Conservation (phyloP, 2,329 filamentous ascomycete genomes). For the Sporothrix pseudoabietina region DNA sequence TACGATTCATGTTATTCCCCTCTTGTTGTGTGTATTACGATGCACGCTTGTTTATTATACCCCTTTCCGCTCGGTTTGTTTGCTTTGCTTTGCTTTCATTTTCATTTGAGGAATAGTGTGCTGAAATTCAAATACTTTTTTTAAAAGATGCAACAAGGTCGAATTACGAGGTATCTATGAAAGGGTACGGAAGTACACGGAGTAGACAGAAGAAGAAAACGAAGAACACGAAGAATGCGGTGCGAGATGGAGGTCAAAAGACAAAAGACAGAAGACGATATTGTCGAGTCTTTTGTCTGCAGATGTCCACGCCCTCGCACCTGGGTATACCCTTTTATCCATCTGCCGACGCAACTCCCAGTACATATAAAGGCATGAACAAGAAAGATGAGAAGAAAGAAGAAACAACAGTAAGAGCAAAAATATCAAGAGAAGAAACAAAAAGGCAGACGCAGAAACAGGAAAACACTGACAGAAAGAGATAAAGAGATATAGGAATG, state of each 20-base stretch:
- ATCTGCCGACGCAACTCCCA: slow-evolving; percentile 7
- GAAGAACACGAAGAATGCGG: slow-evolving; percentile 5
- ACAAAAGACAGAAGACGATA: too few species aligned
- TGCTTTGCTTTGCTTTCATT: background rate
- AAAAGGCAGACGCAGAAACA: background rate
- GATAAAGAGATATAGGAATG: slow-evolving; percentile 18
- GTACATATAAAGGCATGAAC: slow-evolving; percentile 17
- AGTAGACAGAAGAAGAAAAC: slow-evolving; percentile 18
- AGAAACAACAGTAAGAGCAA: slow-evolving; percentile 1
- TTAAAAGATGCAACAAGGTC: slow-evolving; percentile 23
- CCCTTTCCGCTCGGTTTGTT: background rate
- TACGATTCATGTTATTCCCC: background rate
- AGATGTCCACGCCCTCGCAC: background rate
- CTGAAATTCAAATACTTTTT: slow-evolving; percentile 9
- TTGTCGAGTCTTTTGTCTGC: too few species aligned
- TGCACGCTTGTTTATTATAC: background rate
- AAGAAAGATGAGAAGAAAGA: slow-evolving; percentile 3
- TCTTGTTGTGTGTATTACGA: background rate
- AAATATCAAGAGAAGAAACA: slow-evolving; percentile 11
- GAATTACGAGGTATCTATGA: slow-evolving; percentile 26
- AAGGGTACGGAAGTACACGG: slow-evolving; percentile 19
- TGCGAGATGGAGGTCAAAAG: background rate
- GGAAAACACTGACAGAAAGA: slow-evolving; percentile 1
- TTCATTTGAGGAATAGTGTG: slow-evolving; percentile 10
- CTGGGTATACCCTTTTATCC: slow-evolving; percentile 25